phyloP scores from a whole-genome alignment of 805 yeast genomes.

The Monosporozyma yasuniensis region DNA sequence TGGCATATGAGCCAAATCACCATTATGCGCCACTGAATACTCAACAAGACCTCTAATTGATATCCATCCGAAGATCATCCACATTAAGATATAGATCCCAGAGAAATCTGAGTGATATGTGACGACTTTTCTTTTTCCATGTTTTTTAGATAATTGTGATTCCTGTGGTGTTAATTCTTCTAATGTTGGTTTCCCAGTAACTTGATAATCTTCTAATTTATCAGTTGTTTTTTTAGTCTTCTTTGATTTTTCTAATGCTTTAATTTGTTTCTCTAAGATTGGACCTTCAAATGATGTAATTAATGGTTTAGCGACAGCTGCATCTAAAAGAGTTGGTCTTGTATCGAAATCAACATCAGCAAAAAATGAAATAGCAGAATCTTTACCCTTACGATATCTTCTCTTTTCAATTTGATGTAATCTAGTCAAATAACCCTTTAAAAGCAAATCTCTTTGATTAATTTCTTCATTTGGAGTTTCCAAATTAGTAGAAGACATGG shows the following conservation, averaged over 20 bases:
- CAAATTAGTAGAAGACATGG: background rate
- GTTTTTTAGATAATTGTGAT: background rate
- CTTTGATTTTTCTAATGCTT: conserved; percentile 9
- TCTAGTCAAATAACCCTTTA: conserved; percentile 9
- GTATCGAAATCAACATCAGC: conserved; percentile 42
- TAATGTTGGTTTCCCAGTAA: background rate
- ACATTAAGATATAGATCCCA: conserved; percentile 75
- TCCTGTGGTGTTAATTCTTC: background rate
- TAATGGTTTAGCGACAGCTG: conserved; percentile 29
- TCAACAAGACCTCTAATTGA: conserved; percentile 46
- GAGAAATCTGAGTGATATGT: conserved; percentile 35
- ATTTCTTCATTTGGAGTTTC: background rate
- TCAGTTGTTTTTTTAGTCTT: background rate
- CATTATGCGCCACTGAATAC: conserved; percentile 38
- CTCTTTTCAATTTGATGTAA: conserved; percentile 8
- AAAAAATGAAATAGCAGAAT: conserved; percentile 38
- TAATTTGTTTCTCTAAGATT: conserved; percentile 21
- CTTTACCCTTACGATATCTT: conserved; percentile 5
- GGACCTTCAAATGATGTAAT: conserved; percentile 26
- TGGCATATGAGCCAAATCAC: conserved; percentile 36
- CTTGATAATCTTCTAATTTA: background rate
- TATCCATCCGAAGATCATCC: conserved; percentile 57
- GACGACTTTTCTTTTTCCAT: background rate
- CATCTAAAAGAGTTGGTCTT: conserved; percentile 45
- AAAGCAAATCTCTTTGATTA: conserved; percentile 4